Conservation (phyloP, 495 filamentous ascomycete species). For the Neurospora sp. region DNA sequence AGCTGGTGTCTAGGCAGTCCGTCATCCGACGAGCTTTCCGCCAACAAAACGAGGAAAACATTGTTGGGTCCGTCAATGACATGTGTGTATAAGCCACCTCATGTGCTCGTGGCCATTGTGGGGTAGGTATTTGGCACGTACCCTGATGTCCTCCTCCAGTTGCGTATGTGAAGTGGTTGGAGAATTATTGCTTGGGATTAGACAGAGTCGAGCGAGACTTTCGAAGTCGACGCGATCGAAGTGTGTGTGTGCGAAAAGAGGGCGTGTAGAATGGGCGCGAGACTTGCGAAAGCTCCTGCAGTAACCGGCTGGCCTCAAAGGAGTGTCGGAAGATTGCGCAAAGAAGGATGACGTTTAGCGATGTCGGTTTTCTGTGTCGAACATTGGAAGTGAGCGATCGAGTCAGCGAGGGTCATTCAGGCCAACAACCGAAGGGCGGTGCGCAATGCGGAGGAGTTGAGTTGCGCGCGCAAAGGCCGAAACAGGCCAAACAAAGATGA, state of each 20-base stretch:
- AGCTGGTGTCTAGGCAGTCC: constrained; percentile 17
- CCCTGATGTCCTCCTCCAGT: background rate
- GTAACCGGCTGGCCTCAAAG: constrained; percentile 89
- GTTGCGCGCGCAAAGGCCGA: background rate
- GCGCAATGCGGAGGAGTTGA: background rate
- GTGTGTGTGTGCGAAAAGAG: constrained; percentile 23
- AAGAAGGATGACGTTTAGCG: constrained; percentile 18
- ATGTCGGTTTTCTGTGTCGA: constrained; percentile 16
- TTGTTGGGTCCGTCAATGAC: background rate
- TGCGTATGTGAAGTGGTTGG: background rate
- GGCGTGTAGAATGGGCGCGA: constrained; percentile 8
- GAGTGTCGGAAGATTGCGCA: constrained; percentile 43
- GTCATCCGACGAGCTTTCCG: constrained; percentile 7
- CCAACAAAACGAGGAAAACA: background rate
- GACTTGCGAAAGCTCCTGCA: constrained; percentile 62
- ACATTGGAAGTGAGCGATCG: background rate
- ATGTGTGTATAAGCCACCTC: background rate
- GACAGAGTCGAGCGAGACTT: constrained; percentile 20
- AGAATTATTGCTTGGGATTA: constrained; percentile 6
- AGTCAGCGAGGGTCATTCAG: constrained; percentile 23
- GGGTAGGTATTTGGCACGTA: background rate
- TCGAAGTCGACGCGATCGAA: constrained; percentile 28
- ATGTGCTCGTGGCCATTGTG: background rate
- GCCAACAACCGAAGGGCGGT: constrained; percentile 3
- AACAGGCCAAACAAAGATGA: background rate